Evolutionary conservation across 352 stramenopile species (phyloP).

Genomic region (Pythium plurisporium): DNA sequence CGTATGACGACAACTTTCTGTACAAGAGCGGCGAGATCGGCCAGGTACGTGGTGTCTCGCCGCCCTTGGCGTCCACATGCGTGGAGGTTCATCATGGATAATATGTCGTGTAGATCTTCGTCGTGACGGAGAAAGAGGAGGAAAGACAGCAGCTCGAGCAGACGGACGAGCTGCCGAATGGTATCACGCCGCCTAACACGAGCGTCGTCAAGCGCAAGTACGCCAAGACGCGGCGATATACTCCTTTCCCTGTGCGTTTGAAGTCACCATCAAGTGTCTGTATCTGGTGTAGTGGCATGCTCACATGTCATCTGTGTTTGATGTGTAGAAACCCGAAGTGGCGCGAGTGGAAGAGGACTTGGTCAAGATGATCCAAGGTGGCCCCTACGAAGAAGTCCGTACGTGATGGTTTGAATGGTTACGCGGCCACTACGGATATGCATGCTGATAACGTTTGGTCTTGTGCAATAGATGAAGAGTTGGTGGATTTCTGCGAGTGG

Average conservation of each 20-base stretch:
- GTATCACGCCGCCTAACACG: constrained; percentile 80
- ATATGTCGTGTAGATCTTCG: constrained; percentile 82
- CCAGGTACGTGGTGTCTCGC: constrained; percentile 56
- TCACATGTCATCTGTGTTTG: background rate
- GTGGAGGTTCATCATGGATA: no score
- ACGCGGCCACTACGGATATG: no score
- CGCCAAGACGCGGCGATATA: constrained; percentile 82
- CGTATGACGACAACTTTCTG: constrained; percentile 86
- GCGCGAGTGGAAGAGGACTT: constrained; percentile 78
- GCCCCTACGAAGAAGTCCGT: constrained; percentile 74
- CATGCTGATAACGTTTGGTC: background rate
- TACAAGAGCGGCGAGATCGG: constrained; percentile 88
- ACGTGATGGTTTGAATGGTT: no score
- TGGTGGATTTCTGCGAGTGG: constrained; percentile 86
- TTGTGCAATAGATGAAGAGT: constrained; percentile 59
- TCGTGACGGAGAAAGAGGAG: constrained; percentile 77
- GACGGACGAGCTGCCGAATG: constrained; percentile 61
- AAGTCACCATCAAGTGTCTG: no score
- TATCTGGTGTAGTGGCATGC: no score
- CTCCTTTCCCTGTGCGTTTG: constrained; percentile 60
- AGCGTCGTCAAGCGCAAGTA: constrained; percentile 88
- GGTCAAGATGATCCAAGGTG: constrained; percentile 73
- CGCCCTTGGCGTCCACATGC: no score
- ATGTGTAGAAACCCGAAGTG: constrained; percentile 70
- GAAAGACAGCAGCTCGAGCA: constrained; percentile 58